Percentiles rank a stretch among this genome's conserved stretches.
phyloP scores from a whole-genome alignment of 805 yeast species.

The Debaryomyces maramus region DNA sequence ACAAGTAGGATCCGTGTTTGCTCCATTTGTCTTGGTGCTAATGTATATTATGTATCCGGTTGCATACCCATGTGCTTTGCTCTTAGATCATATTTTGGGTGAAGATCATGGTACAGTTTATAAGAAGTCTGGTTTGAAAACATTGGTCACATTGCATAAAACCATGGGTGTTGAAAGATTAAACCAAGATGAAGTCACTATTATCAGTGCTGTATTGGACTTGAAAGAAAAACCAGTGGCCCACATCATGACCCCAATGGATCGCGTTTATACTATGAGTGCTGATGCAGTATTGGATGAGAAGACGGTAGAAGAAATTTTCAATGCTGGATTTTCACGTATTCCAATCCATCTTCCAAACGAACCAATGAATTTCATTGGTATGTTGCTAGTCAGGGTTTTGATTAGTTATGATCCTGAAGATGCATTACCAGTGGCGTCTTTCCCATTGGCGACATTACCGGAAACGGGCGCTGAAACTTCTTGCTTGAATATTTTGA shows the following conservation, averaged over 20 bases:
- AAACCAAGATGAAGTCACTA: conserved; percentile 94
- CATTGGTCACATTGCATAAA: conserved; percentile 87
- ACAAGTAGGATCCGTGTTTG: conserved; percentile 83
- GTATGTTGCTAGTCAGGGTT: conserved; percentile 91
- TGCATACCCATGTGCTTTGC: conserved; percentile 83
- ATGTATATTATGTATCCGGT: conserved; percentile 92
- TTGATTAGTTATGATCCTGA: conserved; percentile 96
- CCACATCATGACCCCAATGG: conserved; percentile 91
- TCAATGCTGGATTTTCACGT: conserved; percentile 92
- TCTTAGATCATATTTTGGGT: conserved; percentile 81
- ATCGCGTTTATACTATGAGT: conserved; percentile 83
- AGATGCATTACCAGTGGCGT: conserved; percentile 87
- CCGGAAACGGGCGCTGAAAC: conserved; percentile 94
- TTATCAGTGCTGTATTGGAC: conserved; percentile 90
- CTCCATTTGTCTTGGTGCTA: conserved; percentile 80
- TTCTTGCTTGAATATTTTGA: conserved; percentile 88
- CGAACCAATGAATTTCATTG: conserved; percentile 88
- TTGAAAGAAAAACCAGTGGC: conserved; percentile 87
- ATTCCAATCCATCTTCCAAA: conserved; percentile 91
- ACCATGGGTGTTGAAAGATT: conserved; percentile 95
- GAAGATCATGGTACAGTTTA: conserved; percentile 96
- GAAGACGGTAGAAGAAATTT: conserved; percentile 79
- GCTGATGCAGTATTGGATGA: conserved; percentile 84
- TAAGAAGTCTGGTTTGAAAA: conserved; percentile 88
- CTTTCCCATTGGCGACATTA: conserved; percentile 91